A percentile compares a stretch with the other conserved stretches of the same genome.
phyloP scores from a whole-genome alignment of 441 rosid genomes.

The Erodium trifolium region DNA sequence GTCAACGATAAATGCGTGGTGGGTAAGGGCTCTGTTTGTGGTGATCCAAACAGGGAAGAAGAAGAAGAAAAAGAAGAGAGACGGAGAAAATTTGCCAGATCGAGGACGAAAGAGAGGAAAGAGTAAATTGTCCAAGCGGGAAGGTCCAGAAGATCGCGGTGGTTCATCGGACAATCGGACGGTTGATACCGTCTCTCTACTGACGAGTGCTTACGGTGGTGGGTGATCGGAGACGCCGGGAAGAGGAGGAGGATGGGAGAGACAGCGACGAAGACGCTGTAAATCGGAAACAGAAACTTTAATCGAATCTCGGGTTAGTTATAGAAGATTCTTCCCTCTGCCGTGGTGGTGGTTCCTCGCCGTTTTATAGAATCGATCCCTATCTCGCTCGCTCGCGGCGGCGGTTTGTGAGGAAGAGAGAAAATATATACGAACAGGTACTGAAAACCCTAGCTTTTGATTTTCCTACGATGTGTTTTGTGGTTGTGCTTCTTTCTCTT shows the following conservation, averaged over 20 bases:
- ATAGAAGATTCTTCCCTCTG: neutral
- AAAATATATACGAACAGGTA: slow-evolving; percentile 25
- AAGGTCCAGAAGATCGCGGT: slow-evolving; percentile 13
- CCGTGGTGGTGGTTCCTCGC: too few relatives aligned
- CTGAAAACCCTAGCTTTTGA: slow-evolving; percentile 32
- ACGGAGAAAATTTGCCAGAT: neutral
- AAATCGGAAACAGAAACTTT: neutral
- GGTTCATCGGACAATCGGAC: slow-evolving; percentile 11
- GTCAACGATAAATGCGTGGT: slow-evolving; percentile 28
- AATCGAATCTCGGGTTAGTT: neutral
- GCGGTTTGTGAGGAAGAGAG: neutral
- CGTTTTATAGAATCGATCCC: slow-evolving; percentile 11
- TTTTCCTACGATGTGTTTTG: slow-evolving; percentile 27
- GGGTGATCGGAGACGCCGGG: slow-evolving; percentile 5
- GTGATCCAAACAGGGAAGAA: slow-evolving; percentile 17
- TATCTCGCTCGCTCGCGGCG: slow-evolving; percentile 3
- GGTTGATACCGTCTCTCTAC: slow-evolving; percentile 5
- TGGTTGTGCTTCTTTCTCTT: too few relatives aligned
- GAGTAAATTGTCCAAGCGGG: slow-evolving; percentile 8
- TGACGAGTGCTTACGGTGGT: neutral
- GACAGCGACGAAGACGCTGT: slow-evolving; percentile 10
- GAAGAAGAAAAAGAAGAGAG: too few relatives aligned
- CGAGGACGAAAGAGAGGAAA: slow-evolving; percentile 8
- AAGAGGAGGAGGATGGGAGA: too few relatives aligned
- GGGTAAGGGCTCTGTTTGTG: slow-evolving; percentile 29